These are phyloP conservation scores for Tulasnella calospora DNA, from an alignment of 768 basidiomycete genomes.

Conservation along the genomic window DNA sequence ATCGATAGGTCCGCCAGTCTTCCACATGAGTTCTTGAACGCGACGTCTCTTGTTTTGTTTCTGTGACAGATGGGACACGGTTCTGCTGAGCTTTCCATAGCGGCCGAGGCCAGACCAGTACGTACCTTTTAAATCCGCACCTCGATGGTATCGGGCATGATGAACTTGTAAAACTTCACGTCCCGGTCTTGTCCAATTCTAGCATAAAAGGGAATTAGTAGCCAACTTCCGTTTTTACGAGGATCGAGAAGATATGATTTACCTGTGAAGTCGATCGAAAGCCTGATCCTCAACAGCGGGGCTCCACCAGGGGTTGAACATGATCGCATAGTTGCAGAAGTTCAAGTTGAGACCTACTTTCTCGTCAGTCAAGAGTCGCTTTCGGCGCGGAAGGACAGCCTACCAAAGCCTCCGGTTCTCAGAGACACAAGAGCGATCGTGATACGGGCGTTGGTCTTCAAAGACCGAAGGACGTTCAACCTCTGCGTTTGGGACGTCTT, in stretches of 20 bases:
- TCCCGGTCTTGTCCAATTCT: neutral
- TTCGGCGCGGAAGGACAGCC: no score
- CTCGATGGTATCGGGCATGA: neutral
- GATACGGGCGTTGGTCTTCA: neutral
- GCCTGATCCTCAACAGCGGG: neutral
- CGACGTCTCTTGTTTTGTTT: no score
- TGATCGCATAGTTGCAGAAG: neutral
- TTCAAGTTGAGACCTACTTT: neutral
- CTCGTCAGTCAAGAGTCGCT: no score
- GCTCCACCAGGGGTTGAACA: neutral
- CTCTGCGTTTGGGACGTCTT: neutral
- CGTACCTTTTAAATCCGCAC: no score
- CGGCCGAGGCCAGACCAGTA: no score
- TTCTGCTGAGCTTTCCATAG: no score
- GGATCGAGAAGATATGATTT: no score
- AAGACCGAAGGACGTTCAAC: neutral
- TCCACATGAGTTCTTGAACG: no score
- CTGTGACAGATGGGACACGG: no score
- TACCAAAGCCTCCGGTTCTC: neutral
- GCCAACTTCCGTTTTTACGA: no score
- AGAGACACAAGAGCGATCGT: neutral
- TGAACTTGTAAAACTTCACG: neutral
- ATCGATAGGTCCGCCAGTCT: no score
- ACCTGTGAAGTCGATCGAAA: neutral
- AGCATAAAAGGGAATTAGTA: neutral